phyloP scores from a whole-genome alignment of 2,329 filamentous ascomycete species.

The Metarhizium robertsii region DNA sequence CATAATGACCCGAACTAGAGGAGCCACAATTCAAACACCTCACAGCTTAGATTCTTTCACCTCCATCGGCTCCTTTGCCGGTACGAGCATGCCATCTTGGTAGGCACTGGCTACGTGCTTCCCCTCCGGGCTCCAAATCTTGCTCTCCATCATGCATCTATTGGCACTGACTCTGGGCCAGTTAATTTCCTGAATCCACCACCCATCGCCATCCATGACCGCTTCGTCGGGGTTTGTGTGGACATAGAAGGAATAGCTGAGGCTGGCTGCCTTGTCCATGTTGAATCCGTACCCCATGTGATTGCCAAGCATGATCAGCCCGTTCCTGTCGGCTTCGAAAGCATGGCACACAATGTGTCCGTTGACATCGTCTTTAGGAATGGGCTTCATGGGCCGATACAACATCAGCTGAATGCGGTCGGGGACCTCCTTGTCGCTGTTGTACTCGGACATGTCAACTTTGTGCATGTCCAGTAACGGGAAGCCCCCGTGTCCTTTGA shows the following conservation, averaged over 20 bases:
- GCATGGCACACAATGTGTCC: conserved; percentile 39
- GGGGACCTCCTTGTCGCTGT: conserved; percentile 29
- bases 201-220: conserved; percentile 35
- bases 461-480: conserved; percentile 45
- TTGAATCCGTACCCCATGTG: conserved; percentile 36
- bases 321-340: conserved; percentile 44
- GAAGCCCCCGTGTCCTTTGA: conserved; percentile 30
- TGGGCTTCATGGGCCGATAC: conserved; percentile 37
- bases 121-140: conserved; percentile 44
- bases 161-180: conserved; percentile 39
- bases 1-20: background rate
- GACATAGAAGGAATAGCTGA: conserved; percentile 43
- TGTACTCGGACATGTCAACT: conserved; percentile 40
- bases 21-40: background rate
- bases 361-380: conserved; percentile 31
- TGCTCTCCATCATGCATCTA: conserved; percentile 36
- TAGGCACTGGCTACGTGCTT: conserved; percentile 45
- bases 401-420: conserved; percentile 39
- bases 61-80: conserved; percentile 11
- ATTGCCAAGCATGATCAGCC: conserved; percentile 40
- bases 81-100: conserved; percentile 39
- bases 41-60: conserved; percentile 16
- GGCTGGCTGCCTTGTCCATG: conserved; percentile 31
- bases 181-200: conserved; percentile 45
- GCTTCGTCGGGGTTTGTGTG: conserved; percentile 40